Percentiles rank a stretch among this genome's conserved stretches.
Conservation (phyloP, 1,284 basidiomycete species). For the Phellopilus nigrolimitatus region DNA sequence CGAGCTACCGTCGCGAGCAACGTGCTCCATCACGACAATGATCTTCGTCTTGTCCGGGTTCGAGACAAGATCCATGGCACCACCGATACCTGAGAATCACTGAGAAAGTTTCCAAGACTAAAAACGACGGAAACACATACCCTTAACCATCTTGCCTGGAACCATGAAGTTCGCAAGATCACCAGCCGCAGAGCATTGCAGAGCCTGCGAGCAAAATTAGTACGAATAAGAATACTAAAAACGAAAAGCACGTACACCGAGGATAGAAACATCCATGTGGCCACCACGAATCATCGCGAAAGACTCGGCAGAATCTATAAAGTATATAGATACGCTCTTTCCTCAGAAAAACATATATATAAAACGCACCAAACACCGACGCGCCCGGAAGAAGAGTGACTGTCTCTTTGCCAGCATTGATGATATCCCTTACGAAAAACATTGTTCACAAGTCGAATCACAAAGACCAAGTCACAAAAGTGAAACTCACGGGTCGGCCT, state of each 20-base stretch:
- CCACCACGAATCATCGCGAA: slow-evolving; percentile 97
- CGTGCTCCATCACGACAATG: slow-evolving; percentile 87
- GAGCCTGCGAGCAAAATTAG: slow-evolving; percentile 51
- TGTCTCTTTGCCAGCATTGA: slow-evolving; percentile 97
- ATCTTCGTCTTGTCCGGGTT: slow-evolving; percentile 89
- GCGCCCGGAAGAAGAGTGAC: slow-evolving; percentile 90
- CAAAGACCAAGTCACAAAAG: slow-evolving; percentile 4
- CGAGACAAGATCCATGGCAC: slow-evolving; percentile 94
- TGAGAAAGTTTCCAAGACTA: too few species aligned
- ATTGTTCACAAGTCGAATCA: slow-evolving; percentile 18
- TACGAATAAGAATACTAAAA: slow-evolving; percentile 9
- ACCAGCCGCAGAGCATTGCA: slow-evolving; percentile 91
- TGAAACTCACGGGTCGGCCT: slow-evolving; percentile 82
- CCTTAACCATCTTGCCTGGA: slow-evolving; percentile 87
- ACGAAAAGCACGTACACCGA: slow-evolving; percentile 42
- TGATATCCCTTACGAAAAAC: slow-evolving; percentile 60
- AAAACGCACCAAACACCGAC: slow-evolving; percentile 72
- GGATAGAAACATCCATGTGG: slow-evolving; percentile 91
- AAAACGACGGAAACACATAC: too few species aligned
- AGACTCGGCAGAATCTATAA: slow-evolving; percentile 77
- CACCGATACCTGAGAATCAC: too few species aligned
- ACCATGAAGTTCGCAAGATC: slow-evolving; percentile 99
- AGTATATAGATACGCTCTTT: too few species aligned
- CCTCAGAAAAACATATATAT: not conserved
- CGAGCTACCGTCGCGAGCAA: slow-evolving; percentile 81